phyloP scores from a whole-genome alignment of 805 yeast genomes.

The Yarrowia sp. region DNA sequence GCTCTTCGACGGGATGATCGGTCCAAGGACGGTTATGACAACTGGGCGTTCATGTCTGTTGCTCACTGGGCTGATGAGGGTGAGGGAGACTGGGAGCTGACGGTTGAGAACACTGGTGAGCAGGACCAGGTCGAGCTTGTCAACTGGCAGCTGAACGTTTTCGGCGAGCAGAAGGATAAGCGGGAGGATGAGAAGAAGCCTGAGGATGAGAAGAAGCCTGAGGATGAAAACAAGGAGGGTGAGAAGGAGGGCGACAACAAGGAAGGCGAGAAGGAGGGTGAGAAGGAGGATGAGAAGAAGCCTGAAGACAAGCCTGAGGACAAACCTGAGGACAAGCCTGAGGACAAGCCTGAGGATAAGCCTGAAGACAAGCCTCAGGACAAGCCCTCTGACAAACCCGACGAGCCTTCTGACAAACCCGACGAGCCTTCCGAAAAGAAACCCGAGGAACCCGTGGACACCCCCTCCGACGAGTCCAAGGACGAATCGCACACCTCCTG shows the following conservation, averaged over 20 bases:
- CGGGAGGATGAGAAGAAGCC: slow-evolving; percentile 49
- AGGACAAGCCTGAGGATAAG: slow-evolving; percentile 57
- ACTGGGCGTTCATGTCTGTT: slow-evolving; percentile 97
- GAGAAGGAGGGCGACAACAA: slow-evolving; percentile 70
- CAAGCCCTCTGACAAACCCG: no score
- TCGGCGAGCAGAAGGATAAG: slow-evolving; percentile 79
- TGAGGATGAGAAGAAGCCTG: slow-evolving; percentile 63
- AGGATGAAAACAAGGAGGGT: slow-evolving; percentile 48
- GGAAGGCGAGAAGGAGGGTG: background rate
- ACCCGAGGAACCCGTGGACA: slow-evolving; percentile 69
- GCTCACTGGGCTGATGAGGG: slow-evolving; percentile 96
- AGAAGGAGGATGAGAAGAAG: slow-evolving; percentile 52
- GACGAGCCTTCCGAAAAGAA: background rate
- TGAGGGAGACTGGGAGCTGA: slow-evolving; percentile 80
- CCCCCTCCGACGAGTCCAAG: background rate
- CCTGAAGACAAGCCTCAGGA: slow-evolving; percentile 59
- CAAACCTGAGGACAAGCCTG: slow-evolving; percentile 49
- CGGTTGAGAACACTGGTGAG: slow-evolving; percentile 53
- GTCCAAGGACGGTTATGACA: slow-evolving; percentile 63
- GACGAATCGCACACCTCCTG: slow-evolving; percentile 6
- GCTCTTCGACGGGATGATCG: slow-evolving; percentile 67
- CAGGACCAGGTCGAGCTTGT: slow-evolving; percentile 54
- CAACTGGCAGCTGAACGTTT: slow-evolving; percentile 78
- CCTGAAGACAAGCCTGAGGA: slow-evolving; percentile 25
- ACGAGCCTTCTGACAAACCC: no score